Base-by-base conservation (phyloP, 768 basidiomycete genomes). In the Dentipellis fragilis region DNA sequence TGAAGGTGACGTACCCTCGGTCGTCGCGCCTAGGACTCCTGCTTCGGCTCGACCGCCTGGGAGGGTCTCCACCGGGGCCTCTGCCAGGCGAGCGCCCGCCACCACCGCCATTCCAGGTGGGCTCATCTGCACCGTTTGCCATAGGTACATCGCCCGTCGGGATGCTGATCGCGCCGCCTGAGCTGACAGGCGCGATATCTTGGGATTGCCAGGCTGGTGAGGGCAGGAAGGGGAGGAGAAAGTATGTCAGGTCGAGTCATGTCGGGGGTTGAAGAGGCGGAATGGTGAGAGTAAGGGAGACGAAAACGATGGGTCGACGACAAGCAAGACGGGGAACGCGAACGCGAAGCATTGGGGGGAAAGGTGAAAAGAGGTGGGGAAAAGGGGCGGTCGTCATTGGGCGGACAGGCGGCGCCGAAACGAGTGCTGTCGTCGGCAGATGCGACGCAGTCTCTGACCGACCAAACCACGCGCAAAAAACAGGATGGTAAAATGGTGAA, bases 181-280 rank as follows among this genome's bases (percentile, higher is more conserved):
- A 62, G 56, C 69, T 72, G 64, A 67, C 75, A 9, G 83, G 72
- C 54, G 87, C 87, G 59, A 87, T 87, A 61, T 89, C 87, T 81
- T 86, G 84, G 37, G 84, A 80, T 73, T 87, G 85, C 87, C 87
- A 89, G 66, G 87, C 87, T 88, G 81, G 68, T 65, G 70, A 67
- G 56, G 67, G 70, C 58, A 69, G 61, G 69, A 64, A 60, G 66
- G 66, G 65, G 6, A 29, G 29, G 67, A 70, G 68, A 65, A 72
- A 66, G 68, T 68, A 64, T 66, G 72, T 66, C 52, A 65, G 61
- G 63, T 59, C 47, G 61, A 60, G 22, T 36, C 59, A 51, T 46
- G 58, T 34, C 50, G 23, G 52, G 34, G 10, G 36, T 11, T 57
- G 29, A 29, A 29, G 48, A 61, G 59, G 58, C 42, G 60, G 29